Percentiles rank a stretch among this genome's conserved stretches.
Evolutionary conservation across 371 early-diverging fungal genomes (phyloP).

Genomic region (Globomyces sp.): DNA sequence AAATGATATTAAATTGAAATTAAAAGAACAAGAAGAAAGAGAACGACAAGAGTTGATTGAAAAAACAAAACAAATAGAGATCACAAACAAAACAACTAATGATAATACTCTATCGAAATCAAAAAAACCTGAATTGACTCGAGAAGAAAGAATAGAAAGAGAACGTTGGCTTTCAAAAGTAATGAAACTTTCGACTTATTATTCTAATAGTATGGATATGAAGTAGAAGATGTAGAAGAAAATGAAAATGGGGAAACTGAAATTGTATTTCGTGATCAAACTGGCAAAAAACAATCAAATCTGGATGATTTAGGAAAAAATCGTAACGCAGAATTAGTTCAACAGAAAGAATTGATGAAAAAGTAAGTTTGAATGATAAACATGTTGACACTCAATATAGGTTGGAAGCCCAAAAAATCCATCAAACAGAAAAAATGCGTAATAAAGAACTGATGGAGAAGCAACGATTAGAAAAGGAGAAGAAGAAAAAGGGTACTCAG

Average conservation of each 20-base stretch:
- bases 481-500: conserved; percentile 17
- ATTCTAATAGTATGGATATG: conserved; percentile 7
- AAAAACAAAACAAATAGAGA: conserved; percentile 1
- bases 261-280: conserved; percentile 11
- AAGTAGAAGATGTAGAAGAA: conserved; percentile 14
- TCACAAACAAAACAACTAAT: conserved; percentile 1
- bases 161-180: not conserved
- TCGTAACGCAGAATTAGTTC: not conserved
- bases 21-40: not conserved
- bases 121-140: not conserved
- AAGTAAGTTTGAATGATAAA: not conserved
- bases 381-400: not conserved
- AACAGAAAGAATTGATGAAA: conserved; percentile 4
- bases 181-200: not conserved
- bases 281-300: not conserved
- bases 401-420: conserved; percentile 1
- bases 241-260: conserved; percentile 13
- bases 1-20: not conserved
- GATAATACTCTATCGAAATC: no score
- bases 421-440: not conserved
- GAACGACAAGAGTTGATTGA: not conserved
- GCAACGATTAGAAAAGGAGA: conserved; percentile 13
- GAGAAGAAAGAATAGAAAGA: conserved; percentile 5
- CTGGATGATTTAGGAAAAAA: not conserved
- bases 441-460: conserved; percentile 14